phyloP scores from a whole-genome alignment of 2,329 filamentous ascomycete genomes.

The Hypoxylon sp. region DNA sequence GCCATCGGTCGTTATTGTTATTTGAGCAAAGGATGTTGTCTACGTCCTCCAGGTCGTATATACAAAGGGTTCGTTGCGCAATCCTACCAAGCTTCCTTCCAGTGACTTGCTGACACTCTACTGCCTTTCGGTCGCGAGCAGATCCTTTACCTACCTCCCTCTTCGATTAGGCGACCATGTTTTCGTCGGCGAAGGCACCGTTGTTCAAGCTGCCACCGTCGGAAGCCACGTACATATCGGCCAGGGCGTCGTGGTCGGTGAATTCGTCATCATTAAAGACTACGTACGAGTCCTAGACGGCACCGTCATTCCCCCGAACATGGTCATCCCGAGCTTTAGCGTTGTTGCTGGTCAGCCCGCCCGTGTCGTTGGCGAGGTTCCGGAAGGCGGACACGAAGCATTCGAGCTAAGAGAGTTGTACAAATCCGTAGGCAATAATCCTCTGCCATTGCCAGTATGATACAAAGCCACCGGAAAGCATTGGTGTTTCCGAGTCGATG shows the following conservation, averaged over 20 bases:
- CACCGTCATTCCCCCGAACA: conserved; percentile 82
- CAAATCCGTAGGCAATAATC: conserved; percentile 69
- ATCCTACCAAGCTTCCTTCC: not conserved
- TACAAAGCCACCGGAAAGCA: too few species aligned
- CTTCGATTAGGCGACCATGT: conserved; percentile 95
- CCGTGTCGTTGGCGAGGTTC: conserved; percentile 81
- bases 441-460: conserved; percentile 51
- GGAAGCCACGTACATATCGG: conserved; percentile 89
- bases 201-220: conserved; percentile 84
- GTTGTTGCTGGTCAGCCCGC: conserved; percentile 88
- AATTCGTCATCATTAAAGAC: conserved; percentile 93
- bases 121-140: conserved; percentile 45
- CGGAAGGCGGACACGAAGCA: conserved; percentile 72
- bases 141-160: conserved; percentile 80
- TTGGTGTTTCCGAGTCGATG: too few species aligned
- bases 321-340: conserved; percentile 92
- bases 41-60: conserved; percentile 84
- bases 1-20: conserved; percentile 93
- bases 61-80: conserved; percentile 70
- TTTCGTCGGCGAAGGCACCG: conserved; percentile 78
- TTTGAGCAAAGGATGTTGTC: conserved; percentile 77
- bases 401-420: conserved; percentile 72
- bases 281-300: conserved; percentile 88
- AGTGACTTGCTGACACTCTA: not conserved
- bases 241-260: conserved; percentile 76